Conservation (phyloP, 352 stramenopile genomes). For the Globisporangium iwayamae region DNA sequence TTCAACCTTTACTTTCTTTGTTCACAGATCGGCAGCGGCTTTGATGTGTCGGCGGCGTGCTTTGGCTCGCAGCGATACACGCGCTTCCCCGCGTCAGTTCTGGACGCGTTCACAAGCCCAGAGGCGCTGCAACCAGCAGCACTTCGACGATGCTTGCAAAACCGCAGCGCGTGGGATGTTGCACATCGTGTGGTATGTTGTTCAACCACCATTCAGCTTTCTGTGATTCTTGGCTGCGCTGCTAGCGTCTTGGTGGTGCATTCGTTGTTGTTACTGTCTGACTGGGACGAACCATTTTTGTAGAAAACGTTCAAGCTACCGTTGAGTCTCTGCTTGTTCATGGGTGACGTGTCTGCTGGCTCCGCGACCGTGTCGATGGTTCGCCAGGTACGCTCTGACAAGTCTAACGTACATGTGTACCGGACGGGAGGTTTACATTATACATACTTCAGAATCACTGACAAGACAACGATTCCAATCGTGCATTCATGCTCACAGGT, state of each 20-base stretch:
- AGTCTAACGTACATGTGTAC: not conserved
- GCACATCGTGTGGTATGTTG: conserved; percentile 40
- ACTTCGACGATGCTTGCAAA: conserved; percentile 48
- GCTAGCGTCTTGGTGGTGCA: too few species aligned
- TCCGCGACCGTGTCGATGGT: conserved; percentile 88
- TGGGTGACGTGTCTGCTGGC: conserved; percentile 95
- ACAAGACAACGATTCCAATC: not conserved
- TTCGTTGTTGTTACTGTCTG: not conserved
- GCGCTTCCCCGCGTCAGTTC: conserved; percentile 70
- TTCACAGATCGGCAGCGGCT: conserved; percentile 92
- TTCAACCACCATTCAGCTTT: too few species aligned
- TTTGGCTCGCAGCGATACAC: conserved; percentile 95
- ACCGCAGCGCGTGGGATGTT: conserved; percentile 44
- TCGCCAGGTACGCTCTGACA: conserved; percentile 48
- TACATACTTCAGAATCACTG: not conserved
- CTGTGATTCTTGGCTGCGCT: too few species aligned
- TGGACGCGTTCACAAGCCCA: conserved; percentile 46
- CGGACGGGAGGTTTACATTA: not conserved
- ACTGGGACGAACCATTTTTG: not conserved
- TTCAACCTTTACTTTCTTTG: not conserved
- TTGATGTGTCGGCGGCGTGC: conserved; percentile 94
- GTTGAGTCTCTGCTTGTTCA: conserved; percentile 82
- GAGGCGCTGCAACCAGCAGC: conserved; percentile 50
- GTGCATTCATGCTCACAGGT: conserved; percentile 15
- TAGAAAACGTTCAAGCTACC: conserved; percentile 68